Percentiles rank a stretch among this genome's conserved stretches.
phyloP scores from a whole-genome alignment of 306 rosid species.

The Gleditsia sinensis region DNA sequence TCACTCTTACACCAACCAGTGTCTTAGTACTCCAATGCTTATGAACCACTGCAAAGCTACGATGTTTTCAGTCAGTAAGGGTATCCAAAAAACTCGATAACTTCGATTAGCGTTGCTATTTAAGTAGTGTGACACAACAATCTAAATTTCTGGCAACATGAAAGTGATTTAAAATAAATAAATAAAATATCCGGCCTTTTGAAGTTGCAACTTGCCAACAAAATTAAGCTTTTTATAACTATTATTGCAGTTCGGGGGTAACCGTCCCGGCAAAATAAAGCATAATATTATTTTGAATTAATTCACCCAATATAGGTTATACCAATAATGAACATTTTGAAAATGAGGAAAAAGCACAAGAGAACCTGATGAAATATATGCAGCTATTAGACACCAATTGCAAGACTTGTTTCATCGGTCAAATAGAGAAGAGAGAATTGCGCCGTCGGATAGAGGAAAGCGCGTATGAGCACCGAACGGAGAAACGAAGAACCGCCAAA shows the following conservation, averaged over 20 bases:
- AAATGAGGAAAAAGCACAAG: not conserved
- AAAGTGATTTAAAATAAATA: not conserved
- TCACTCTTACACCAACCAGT: constrained; percentile 41
- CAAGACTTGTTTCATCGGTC: constrained; percentile 55
- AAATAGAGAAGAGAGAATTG: not conserved
- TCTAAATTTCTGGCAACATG: not conserved
- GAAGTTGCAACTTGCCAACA: not conserved
- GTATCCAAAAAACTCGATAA: not conserved
- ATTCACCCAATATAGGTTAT: not conserved
- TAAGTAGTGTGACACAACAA: not conserved
- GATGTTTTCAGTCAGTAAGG: constrained; percentile 35
- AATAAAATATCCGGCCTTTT: constrained; percentile 20
- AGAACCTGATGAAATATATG: constrained; percentile 50
- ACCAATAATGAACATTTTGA: not conserved
- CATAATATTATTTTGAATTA: not conserved
- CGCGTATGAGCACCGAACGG: constrained; percentile 16
- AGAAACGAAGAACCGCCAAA: constrained; percentile 32
- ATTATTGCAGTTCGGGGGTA: not conserved
- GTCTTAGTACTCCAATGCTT: constrained; percentile 48
- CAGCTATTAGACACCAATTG: constrained; percentile 46
- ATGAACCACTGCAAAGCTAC: constrained; percentile 55
- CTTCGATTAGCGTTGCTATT: not conserved
- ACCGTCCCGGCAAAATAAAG: not conserved
- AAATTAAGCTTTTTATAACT: not conserved
- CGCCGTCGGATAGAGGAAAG: not conserved